Evolutionary conservation across 164 flowering plant species (phyloP), one percentile per base, ranked within the genome.

Genomic region (Malania oleifera): DNA sequence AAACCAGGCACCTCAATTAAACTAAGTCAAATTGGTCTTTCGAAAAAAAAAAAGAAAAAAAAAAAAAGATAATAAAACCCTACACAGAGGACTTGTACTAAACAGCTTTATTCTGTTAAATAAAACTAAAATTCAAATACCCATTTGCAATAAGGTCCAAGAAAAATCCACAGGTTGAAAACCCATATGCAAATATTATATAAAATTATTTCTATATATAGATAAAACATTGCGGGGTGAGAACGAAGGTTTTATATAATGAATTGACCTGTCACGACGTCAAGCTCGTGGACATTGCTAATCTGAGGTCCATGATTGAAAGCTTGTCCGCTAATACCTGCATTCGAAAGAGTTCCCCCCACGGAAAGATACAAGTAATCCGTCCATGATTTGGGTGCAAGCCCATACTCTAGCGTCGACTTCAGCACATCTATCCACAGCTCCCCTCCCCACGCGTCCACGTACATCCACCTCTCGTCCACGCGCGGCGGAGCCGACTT

Each of bases 391-490:
- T 63, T 84, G 1, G 99, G 97, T 31, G 99, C 83, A 2, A 91
- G 68, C 26, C 93, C 96, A 70, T 69, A 52, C 63, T 79, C 73
- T 13, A 91, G 69, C 47, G 88, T 83, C 14, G 60, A 57, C 57
- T 50, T 79, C 69, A 91, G 54, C 65, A 95, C 87, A 57, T 88
- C 95, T 7, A 95, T 80, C 99, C 99, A 95, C 14, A 95, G 65
- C 77, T 88, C 96, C 10, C 97, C 99, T 7, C 97, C 97, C 95
- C 96, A 88, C 24, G 73, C 97, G 67, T 95, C 99, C 12, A 80
- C 96, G 52, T 82, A 82, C 58, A 47, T 63, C 38, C 23, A 38
- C 37, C 73, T 55, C 67, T 56, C 80, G 37, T 43, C 61, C 19
- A 78, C 80, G 0, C 19, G 48, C 0, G 77, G 64, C 67, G 2